Evolutionary conservation across 345 rosid species (phyloP).

Genomic region (Bruguiera sexangula): DNA sequence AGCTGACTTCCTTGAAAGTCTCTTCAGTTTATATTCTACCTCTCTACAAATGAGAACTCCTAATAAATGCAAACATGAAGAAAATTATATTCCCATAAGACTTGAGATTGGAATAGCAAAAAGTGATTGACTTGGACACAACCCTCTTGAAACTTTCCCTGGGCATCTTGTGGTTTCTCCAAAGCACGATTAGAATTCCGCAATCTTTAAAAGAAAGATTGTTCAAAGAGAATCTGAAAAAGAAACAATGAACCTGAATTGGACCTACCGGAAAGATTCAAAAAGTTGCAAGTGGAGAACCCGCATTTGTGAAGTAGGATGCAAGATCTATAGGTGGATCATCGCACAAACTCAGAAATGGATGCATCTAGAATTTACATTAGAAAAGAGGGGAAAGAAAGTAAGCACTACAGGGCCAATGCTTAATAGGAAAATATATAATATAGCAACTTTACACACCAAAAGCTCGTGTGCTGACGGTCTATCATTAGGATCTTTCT

Average conservation of each 20-base stretch:
- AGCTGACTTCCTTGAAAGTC: too few relatives aligned
- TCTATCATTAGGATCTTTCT: constrained; percentile 68
- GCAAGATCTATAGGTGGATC: constrained; percentile 61
- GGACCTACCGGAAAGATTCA: constrained; percentile 43
- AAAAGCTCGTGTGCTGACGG: constrained; percentile 64
- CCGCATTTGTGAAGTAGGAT: constrained; percentile 79
- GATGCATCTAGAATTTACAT: constrained; percentile 53
- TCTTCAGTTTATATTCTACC: too few relatives aligned
- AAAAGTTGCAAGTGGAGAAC: constrained; percentile 90
- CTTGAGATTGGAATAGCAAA: too few relatives aligned
- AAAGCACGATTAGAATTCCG: too few relatives aligned
- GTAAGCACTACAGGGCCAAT: neutral
- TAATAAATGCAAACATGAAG: too few relatives aligned
- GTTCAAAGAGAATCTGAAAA: neutral
- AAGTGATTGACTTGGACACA: too few relatives aligned
- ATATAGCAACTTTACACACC: constrained; percentile 36
- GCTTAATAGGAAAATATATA: constrained; percentile 2
- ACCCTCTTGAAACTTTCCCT: too few relatives aligned
- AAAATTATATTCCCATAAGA: too few relatives aligned
- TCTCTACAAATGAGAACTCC: too few relatives aligned
- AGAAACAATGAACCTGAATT: constrained; percentile 1
- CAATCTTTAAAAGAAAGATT: too few relatives aligned
- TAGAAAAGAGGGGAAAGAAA: neutral
- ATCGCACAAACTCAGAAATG: constrained; percentile 66
- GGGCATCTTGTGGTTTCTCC: too few relatives aligned